A percentile compares a stretch with the other conserved stretches of the same genome.
Evolutionary conservation across 306 rosid species (phyloP).

Genomic region (Begonia fuchsioides): DNA sequence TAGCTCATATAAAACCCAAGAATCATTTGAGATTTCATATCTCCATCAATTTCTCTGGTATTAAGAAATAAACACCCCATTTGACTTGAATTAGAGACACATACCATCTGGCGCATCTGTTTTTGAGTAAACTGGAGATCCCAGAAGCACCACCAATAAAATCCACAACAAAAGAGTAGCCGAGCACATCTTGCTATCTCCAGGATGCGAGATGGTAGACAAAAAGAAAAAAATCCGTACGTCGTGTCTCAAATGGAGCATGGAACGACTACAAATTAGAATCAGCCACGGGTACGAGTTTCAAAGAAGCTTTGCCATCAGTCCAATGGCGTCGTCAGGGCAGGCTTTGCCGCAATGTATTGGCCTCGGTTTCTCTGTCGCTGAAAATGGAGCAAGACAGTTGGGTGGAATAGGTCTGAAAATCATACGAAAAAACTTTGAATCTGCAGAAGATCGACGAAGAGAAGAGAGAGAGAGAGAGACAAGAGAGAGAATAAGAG

Average conservation of each 20-base stretch:
- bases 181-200: background rate
- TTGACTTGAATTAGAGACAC: background rate
- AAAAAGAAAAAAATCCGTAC: background rate
- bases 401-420: background rate
- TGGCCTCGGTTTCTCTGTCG: background rate
- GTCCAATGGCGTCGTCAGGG: background rate
- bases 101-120: constrained; percentile 3
- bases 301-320: background rate
- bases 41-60: background rate
- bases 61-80: background rate
- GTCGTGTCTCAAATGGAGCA: background rate
- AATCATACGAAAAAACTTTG: background rate
- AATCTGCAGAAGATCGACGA: background rate
- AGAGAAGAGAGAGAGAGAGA: too few relatives aligned
- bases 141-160: background rate
- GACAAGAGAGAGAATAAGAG: background rate
- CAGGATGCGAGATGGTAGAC: background rate
- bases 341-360: background rate
- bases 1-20: background rate
- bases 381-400: background rate
- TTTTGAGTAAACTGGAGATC: background rate
- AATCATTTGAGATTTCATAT: background rate
- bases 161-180: background rate
- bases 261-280: background rate
- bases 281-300: background rate